Percentiles rank a stretch among this genome's conserved stretches.
These are phyloP conservation scores for Ustilago bromivora DNA, from an alignment of 1,284 basidiomycete species.

Conservation along the genomic window DNA sequence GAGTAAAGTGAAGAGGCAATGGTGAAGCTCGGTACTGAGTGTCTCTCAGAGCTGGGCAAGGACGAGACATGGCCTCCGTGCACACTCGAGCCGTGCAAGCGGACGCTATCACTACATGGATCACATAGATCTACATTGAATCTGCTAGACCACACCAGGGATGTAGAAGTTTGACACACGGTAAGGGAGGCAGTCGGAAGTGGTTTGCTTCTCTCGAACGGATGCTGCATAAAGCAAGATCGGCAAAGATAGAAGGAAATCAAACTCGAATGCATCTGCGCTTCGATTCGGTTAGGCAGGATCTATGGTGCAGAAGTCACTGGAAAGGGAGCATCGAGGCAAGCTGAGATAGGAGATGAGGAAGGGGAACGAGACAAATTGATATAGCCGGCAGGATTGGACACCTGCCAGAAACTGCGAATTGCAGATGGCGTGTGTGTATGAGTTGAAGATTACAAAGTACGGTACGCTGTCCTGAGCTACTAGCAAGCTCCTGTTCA, in stretches of 20 bases:
- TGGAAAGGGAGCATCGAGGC: background rate
- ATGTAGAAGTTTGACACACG: constrained; percentile 19
- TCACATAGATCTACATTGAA: background rate
- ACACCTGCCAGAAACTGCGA: constrained; percentile 30
- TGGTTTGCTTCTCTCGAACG: background rate
- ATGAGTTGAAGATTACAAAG: no score
- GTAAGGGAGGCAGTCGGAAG: constrained; percentile 1
- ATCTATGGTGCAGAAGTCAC: constrained; percentile 2
- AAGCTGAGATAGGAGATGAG: background rate
- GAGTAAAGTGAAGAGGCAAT: background rate
- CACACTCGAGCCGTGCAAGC: no score
- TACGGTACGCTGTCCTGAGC: no score
- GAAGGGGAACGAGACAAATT: constrained; percentile 7
- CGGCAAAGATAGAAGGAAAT: constrained; percentile 5
- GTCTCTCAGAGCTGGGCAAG: background rate
- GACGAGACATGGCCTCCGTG: background rate
- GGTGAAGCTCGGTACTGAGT: background rate
- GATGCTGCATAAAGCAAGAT: background rate
- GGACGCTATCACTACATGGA: no score
- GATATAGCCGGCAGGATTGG: constrained; percentile 41
- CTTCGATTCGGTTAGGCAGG: background rate
- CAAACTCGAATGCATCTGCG: background rate
- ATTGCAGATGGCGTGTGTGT: background rate
- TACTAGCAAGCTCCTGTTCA: no score
- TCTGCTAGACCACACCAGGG: background rate